These are phyloP conservation scores for Aurinia saxatilis DNA, from an alignment of 345 rosid species.

Conservation along the genomic window DNA sequence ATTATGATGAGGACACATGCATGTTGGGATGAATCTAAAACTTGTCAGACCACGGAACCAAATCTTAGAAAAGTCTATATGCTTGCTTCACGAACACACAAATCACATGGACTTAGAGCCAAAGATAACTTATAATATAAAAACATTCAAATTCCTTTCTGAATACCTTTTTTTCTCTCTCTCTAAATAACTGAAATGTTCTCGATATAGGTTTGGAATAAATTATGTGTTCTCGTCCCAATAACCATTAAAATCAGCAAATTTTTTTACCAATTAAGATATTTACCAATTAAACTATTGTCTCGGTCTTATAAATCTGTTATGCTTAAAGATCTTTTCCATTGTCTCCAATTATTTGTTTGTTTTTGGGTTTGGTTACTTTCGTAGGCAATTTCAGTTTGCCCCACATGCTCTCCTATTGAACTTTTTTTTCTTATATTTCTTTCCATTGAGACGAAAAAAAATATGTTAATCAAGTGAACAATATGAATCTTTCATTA, in stretches of 20 bases:
- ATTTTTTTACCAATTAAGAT: too few relatives aligned
- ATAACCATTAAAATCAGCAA: too few relatives aligned
- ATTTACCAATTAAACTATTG: too few relatives aligned
- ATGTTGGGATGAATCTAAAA: neutral
- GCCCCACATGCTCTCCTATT: neutral
- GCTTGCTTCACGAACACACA: conserved; percentile 1
- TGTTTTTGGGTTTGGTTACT: neutral
- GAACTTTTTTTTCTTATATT: neutral
- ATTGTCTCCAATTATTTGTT: neutral
- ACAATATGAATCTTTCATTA: neutral
- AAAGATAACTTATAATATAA: neutral
- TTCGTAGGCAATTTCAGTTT: neutral
- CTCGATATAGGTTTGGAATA: too few relatives aligned
- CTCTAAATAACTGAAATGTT: too few relatives aligned
- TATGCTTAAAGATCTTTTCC: too few relatives aligned
- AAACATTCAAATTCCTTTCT: neutral
- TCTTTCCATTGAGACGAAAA: neutral
- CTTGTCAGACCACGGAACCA: neutral
- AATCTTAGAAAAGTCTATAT: neutral
- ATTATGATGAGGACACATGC: neutral
- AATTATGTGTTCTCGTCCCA: too few relatives aligned
- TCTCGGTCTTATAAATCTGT: too few relatives aligned
- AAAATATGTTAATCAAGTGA: neutral
- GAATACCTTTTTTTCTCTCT: neutral
- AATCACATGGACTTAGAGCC: neutral